phyloP scores from a whole-genome alignment of 345 rosid species.

The Geranium rotundifolium region DNA sequence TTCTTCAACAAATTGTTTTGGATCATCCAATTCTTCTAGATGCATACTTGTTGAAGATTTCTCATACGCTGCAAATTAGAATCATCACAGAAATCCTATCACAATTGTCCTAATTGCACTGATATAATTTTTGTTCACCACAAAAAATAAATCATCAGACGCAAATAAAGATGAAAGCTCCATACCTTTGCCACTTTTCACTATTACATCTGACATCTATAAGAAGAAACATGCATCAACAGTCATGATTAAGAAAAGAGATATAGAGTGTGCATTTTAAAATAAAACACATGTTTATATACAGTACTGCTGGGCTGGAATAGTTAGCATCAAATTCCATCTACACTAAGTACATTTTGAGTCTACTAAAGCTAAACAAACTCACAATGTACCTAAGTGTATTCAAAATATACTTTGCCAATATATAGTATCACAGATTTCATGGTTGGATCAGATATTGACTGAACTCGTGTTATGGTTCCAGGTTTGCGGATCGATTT shows the following conservation, averaged over 20 bases:
- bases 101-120: neutral
- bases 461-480: no score
- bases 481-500: no score
- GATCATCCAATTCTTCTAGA: conserved; percentile 47
- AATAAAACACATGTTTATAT: neutral
- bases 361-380: no score
- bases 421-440: no score
- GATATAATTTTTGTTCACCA: neutral
- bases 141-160: neutral
- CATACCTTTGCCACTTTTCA: conserved; percentile 55
- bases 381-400: no score
- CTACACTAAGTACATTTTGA: no score
- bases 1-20: conserved; percentile 38
- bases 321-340: no score
- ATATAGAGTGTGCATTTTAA: neutral
- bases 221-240: conserved; percentile 6
- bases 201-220: conserved; percentile 60
- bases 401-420: no score
- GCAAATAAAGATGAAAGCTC: neutral
- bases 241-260: conserved; percentile 2
- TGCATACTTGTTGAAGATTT: conserved; percentile 31
- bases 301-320: no score
- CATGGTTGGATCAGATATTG: no score
- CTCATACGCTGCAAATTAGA: conserved; percentile 29
- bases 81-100: conserved; percentile 9